Percentiles rank a stretch among this genome's conserved stretches.
Evolutionary conservation across 352 stramenopile genomes (phyloP).

Genomic region (Elongisporangium senticosum): DNA sequence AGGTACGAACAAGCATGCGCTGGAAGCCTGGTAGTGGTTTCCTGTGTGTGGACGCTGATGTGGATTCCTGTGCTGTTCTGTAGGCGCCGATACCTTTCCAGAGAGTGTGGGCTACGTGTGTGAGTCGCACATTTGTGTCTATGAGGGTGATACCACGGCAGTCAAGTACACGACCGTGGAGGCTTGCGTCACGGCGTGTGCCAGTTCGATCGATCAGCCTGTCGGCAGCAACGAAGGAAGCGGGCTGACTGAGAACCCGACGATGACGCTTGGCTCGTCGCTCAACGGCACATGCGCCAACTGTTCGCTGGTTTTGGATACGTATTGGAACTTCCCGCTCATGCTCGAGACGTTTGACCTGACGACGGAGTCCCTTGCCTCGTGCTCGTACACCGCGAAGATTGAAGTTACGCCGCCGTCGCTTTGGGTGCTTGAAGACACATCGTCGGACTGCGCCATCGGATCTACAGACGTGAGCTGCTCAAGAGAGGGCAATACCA

Average conservation of each 20-base stretch:
- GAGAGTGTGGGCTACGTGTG: conserved; percentile 40
- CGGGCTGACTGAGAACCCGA: conserved; percentile 42
- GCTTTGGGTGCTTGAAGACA: conserved; percentile 47
- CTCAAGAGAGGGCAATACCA: conserved; percentile 46
- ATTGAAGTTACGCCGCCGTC: conserved; percentile 47
- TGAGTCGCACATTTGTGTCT: conserved; percentile 40
- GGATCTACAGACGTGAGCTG: conserved; percentile 20
- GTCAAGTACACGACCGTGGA: conserved; percentile 36
- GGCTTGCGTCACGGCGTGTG: conserved; percentile 47
- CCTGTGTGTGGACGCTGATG: not conserved
- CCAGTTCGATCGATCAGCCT: conserved; percentile 31
- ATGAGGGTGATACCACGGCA: conserved; percentile 19
- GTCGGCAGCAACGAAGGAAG: conserved; percentile 25
- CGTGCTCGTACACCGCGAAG: conserved; percentile 46
- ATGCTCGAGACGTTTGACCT: conserved; percentile 66
- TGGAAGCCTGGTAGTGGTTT: no score
- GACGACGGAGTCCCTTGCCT: conserved; percentile 26
- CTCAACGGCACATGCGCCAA: conserved; percentile 66
- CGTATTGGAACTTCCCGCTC: conserved; percentile 66
- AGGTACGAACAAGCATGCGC: not conserved
- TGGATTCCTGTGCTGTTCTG: not conserved
- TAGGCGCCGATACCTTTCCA: conserved; percentile 26
- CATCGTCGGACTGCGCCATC: conserved; percentile 27
- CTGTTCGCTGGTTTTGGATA: conserved; percentile 51
- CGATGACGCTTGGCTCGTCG: conserved; percentile 39